Base-by-base conservation (phyloP, 1,284 basidiomycete genomes). In the Sutorius eximius region DNA sequence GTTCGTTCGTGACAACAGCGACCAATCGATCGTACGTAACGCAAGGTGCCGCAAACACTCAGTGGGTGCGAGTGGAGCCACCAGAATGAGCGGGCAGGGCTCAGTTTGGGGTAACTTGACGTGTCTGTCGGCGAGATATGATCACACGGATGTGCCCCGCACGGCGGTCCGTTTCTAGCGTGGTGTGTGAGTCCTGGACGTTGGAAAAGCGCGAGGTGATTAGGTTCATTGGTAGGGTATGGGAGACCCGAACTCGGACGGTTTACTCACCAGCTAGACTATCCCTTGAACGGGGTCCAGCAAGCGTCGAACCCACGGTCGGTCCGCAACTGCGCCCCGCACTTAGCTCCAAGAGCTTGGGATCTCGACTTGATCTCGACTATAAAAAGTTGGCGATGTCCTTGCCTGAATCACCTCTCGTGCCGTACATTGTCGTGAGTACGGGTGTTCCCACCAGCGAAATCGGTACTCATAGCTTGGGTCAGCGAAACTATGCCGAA, bases 401-500 rank as follows among this genome's bases (percentile, higher is more conserved):
- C 37, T 59, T 60, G n/a, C 32, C 30, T 10, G 29, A 20, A 3
- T 45, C 44, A 45, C 55, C 62, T 44, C 49, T 68, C 18, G 18
- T 41, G 40, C 45, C 59, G n/a, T 58, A 50, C 12, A 43, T 67
- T 27, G 29, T 47, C 42, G 65, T 65, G 46, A 65, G 66, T 61
- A 33, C 18, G 41, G n/a, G 27, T 3, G 33, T 47, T 32, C 2
- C 0, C 33, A 1, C 42, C 15, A 24, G 37, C 37, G 4, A 27
- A 15, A 29, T 18, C 5, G 2, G 36, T 32, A 29, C 54, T 66
- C 50, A 69, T 33, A 29, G 13, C 6, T 51, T 2, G 29, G 5
- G 7, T 41, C 51, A 79, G 76, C 71, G 63, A 57, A 58, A 64
- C 49, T 80, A 80, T 51, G 52, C 66, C 5, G 55, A 63, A 20